These are phyloP conservation scores for Thamnidium elegans DNA, from an alignment of 192 early-diverging fungal genomes.

Conservation along the genomic window DNA sequence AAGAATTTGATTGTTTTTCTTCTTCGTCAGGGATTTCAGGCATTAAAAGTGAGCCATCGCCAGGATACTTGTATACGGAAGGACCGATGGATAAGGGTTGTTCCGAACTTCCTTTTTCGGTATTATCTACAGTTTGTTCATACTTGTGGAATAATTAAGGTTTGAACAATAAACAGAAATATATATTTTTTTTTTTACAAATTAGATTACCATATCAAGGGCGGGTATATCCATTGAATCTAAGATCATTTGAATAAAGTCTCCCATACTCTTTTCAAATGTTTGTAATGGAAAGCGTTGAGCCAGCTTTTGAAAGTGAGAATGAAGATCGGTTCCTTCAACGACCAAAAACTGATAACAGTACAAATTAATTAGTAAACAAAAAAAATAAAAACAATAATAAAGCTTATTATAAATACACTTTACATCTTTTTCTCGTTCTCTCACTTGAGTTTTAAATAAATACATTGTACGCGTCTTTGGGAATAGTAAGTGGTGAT, in stretches of 20 bases:
- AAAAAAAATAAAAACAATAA: not conserved
- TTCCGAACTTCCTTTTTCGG: not conserved
- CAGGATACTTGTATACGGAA: constrained; percentile 44
- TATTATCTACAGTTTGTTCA: constrained; percentile 18
- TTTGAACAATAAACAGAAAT: not conserved
- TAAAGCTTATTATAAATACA: not conserved
- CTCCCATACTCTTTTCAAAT: constrained; percentile 52
- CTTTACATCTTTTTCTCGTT: constrained; percentile 31
- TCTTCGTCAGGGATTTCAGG: constrained; percentile 51
- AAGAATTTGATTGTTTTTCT: not conserved
- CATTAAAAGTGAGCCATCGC: constrained; percentile 51
- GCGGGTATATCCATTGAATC: constrained; percentile 44
- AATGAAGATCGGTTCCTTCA: constrained; percentile 19
- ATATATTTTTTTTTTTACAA: not conserved
- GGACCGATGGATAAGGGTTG: constrained; percentile 31
- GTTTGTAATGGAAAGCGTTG: constrained; percentile 40
- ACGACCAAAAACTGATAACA: constrained; percentile 40
- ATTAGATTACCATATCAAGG: constrained; percentile 44
- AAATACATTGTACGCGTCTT: constrained; percentile 45
- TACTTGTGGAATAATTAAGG: constrained; percentile 18
- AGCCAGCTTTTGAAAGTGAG: constrained; percentile 43
- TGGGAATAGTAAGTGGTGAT: constrained; percentile 46
- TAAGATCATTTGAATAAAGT: constrained; percentile 44
- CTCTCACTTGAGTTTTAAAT: constrained; percentile 41
- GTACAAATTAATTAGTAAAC: not conserved